Evolutionary conservation across 148 eudicot species (phyloP), one percentile per base, ranked within the genome.

Genomic region (Diospyros lotus): DNA sequence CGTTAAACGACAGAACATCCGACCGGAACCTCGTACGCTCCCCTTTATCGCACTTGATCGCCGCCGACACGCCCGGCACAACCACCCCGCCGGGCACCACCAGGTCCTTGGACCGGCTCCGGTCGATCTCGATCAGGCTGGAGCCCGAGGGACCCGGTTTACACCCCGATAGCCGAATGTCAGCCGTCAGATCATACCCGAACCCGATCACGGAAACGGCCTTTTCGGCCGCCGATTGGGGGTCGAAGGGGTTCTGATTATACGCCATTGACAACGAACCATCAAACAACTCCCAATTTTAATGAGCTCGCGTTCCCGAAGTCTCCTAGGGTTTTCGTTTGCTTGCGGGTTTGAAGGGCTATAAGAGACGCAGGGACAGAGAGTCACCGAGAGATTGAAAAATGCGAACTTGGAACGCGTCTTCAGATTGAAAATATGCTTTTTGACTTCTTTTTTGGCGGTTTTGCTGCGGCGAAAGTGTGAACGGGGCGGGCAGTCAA

Each of bases 21-120:
- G 98, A 95, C 63, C 89, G 84, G 69, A 95, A 92, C 75, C 98
- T 85, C 6, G 90, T 95, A 46, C 96, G 89, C 75, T 95, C 98
- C 61, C 98, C 98, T 79, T 92, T 95, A 83, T 90, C 98, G 72
- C 92, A 90, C 87, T 90, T 90, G 60, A 95, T 92, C 69, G 86
- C 75, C 51, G 79, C 55, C 42, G 94, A 84, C 0, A 87, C 96
- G 58, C 73, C 12, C 1, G 82, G 54, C 13, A 95, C 92, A 12
- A 88, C 87, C 41, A 87, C 81, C 39, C 97, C 90, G 28, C 94
- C 97, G 0, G 98, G 98, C n/a, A 95, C 78, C 8, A 82, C 76
- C 65, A 94, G 60, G 73, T 94, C 93, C 75, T 85, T 83, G 11
- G 67, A 65, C 43, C 42, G 54, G 51, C 51, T 76, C 68, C 79